Conservation (phyloP, 1,284 basidiomycete species). For the Fomitopsis betulina region DNA sequence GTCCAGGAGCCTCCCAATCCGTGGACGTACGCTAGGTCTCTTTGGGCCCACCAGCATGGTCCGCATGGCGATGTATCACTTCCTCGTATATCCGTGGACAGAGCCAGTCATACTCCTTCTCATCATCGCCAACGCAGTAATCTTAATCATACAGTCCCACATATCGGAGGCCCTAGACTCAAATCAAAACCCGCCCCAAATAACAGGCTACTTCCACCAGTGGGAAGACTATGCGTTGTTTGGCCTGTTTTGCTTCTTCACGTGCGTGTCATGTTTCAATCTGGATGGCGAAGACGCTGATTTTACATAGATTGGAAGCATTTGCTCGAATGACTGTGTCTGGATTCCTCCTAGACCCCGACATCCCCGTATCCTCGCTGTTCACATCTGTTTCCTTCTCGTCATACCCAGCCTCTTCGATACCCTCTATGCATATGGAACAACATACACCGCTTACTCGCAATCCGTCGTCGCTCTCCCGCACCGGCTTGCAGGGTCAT, state of each 20-base stretch:
- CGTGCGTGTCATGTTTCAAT: constrained; percentile 46
- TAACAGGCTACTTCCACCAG: constrained; percentile 73
- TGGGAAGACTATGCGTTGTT: constrained; percentile 91
- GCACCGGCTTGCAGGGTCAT: constrained; percentile 11
- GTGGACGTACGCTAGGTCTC: constrained; percentile 78
- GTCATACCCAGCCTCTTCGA: constrained; percentile 25
- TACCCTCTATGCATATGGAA: constrained; percentile 26
- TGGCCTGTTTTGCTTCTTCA: constrained; percentile 81
- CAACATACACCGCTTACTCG: constrained; percentile 20
- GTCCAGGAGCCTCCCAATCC: constrained; percentile 47
- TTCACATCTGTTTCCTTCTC: constrained; percentile 42
- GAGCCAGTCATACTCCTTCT: constrained; percentile 83
- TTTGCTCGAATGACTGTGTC: constrained; percentile 88
- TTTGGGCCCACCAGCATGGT: constrained; percentile 68
- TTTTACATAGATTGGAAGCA: constrained; percentile 66
- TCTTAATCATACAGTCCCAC: constrained; percentile 81
- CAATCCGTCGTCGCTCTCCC: constrained; percentile 17
- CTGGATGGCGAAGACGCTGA: neutral
- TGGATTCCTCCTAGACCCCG: constrained; percentile 88
- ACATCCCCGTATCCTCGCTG: constrained; percentile 54
- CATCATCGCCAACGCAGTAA: constrained; percentile 82
- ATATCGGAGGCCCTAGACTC: constrained; percentile 44
- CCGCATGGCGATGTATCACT: constrained; percentile 58
- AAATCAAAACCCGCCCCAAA: constrained; percentile 41
- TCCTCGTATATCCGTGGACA: constrained; percentile 78